phyloP scores from a whole-genome alignment of 75 land plant species.

The Picea glauca region DNA sequence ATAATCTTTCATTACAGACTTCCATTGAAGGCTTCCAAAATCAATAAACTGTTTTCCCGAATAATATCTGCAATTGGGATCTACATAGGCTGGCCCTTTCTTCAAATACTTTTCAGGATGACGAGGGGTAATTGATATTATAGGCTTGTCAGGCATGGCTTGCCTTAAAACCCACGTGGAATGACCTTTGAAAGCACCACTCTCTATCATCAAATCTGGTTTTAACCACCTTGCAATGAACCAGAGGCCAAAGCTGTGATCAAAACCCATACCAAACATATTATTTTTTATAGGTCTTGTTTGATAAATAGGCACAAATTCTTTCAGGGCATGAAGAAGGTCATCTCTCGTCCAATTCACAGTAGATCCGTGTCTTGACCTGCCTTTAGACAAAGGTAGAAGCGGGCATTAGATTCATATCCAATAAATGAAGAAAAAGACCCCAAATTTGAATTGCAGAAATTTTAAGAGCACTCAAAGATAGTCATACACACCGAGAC shows the following conservation, averaged over 20 bases:
- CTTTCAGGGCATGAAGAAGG: slow-evolving; percentile 61
- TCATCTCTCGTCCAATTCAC: slow-evolving; percentile 81
- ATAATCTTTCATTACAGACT: slow-evolving; percentile 51
- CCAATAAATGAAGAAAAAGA: background rate
- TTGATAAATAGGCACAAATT: slow-evolving; percentile 81
- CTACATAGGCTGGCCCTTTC: slow-evolving; percentile 93
- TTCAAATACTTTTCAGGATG: slow-evolving; percentile 81
- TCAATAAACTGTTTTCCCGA: slow-evolving; percentile 85
- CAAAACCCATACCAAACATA: slow-evolving; percentile 92
- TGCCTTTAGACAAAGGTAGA: slow-evolving; percentile 40
- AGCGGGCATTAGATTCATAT: background rate
- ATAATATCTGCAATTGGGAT: slow-evolving; percentile 78
- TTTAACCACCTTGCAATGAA: slow-evolving; percentile 81
- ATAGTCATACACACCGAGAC: background rate
- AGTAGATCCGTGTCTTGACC: slow-evolving; percentile 68
- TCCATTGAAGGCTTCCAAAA: slow-evolving; percentile 81
- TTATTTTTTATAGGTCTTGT: slow-evolving; percentile 83
- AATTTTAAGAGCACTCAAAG: background rate
- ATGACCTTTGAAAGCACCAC: slow-evolving; percentile 94
- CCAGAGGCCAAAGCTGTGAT: slow-evolving; percentile 96
- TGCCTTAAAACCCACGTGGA: slow-evolving; percentile 94
- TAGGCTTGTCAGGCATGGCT: slow-evolving; percentile 72
- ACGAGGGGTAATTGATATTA: slow-evolving; percentile 75
- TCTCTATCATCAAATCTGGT: slow-evolving; percentile 81
- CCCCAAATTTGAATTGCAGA: background rate